Conservation (phyloP, 495 filamentous ascomycete species). For the Xylaria scruposa region DNA sequence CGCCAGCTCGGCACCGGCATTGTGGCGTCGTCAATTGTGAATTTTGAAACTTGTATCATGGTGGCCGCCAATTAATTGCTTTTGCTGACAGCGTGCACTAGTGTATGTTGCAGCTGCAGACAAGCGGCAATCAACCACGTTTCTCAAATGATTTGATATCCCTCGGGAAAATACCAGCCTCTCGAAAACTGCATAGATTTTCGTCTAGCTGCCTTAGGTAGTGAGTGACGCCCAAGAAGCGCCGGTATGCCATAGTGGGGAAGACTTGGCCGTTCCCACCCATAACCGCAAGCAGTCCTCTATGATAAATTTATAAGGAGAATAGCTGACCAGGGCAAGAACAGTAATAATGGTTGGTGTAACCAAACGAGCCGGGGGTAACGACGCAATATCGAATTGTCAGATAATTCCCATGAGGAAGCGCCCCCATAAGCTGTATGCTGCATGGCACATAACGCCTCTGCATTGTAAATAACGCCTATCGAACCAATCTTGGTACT, state of each 20-base stretch:
- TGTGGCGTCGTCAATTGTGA: not conserved
- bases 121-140: conserved; percentile 10
- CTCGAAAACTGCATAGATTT: not conserved
- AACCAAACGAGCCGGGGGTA: not conserved
- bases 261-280: conserved; percentile 9
- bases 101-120: not conserved
- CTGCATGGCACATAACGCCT: too few species aligned
- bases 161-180: not conserved
- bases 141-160: conserved; percentile 21
- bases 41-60: conserved; percentile 8
- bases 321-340: not conserved
- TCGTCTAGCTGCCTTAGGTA: not conserved
- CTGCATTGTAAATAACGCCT: not conserved
- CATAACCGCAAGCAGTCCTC: not conserved
- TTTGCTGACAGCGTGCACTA: not conserved
- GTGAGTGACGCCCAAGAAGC: conserved; percentile 4
- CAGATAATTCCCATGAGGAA: not conserved
- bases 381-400: not conserved
- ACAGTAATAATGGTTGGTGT: not conserved
- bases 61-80: not conserved
- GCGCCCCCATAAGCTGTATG: not conserved
- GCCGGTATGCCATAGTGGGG: not conserved
- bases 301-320: not conserved
- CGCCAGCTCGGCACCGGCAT: not conserved
- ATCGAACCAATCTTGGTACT: not conserved